These are phyloP conservation scores for Fusarium xylarioides DNA, from an alignment of 2,329 filamentous ascomycete species.

Conservation along the genomic window DNA sequence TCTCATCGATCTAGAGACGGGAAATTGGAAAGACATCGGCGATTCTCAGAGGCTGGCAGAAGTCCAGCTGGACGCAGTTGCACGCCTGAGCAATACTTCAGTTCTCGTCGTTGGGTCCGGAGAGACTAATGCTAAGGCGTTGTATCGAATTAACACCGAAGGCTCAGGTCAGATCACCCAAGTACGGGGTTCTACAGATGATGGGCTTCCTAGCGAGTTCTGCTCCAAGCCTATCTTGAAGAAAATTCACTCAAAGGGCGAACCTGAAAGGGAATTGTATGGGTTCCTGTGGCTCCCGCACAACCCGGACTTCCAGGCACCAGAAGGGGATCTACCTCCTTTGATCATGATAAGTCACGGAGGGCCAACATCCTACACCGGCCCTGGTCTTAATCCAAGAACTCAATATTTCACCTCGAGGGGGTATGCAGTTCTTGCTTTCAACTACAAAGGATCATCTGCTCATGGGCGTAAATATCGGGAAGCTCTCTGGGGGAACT, in stretches of 20 bases:
- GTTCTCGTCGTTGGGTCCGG: constrained; percentile 53
- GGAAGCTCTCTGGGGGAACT: constrained; percentile 57
- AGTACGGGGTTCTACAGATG: constrained; percentile 48
- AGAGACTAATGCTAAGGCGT: constrained; percentile 40
- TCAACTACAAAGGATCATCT: constrained; percentile 64
- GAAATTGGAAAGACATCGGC: constrained; percentile 45
- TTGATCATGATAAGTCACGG: constrained; percentile 62
- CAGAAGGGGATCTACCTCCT: constrained; percentile 53
- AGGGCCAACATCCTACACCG: constrained; percentile 57
- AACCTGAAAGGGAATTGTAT: constrained; percentile 48
- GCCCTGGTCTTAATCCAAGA: constrained; percentile 54
- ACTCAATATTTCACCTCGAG: constrained; percentile 64
- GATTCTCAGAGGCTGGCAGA: constrained; percentile 44
- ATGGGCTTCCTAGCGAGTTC: constrained; percentile 41
- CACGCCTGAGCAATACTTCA: constrained; percentile 46
- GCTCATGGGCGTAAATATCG: constrained; percentile 62
- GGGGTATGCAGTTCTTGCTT: constrained; percentile 59
- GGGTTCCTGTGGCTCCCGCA: constrained; percentile 60
- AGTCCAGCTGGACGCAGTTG: constrained; percentile 48
- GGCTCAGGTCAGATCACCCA: constrained; percentile 37
- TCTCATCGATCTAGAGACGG: constrained; percentile 49
- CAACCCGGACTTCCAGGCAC: constrained; percentile 54
- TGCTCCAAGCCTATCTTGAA: constrained; percentile 50
- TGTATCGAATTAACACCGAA: constrained; percentile 50
- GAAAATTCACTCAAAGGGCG: constrained; percentile 44